Base-by-base conservation (phyloP, 2,329 filamentous ascomycete species). In the Aspergillus sp. region DNA sequence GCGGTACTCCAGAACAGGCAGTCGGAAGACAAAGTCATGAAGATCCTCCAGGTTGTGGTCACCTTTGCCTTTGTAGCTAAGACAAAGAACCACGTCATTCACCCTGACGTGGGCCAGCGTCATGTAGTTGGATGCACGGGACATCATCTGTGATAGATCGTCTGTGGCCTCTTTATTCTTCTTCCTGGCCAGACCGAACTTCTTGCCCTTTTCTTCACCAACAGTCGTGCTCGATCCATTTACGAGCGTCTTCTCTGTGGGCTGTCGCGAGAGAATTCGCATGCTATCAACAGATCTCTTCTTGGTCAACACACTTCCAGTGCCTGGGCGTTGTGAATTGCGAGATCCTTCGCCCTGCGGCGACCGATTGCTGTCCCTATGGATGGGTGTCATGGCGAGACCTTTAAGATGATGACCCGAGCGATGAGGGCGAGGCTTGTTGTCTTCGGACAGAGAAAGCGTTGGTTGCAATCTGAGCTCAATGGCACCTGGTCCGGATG, bases 41-140 rank as follows among this genome's bases (percentile, higher is more conserved):
- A 99, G 88, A 71, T 99, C 95, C 74, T 96, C 91, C 52, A 99
- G 82, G 65, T 97, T 99, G 67, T 92, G 90, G 59, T 95, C 90
- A 42, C 92, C 90, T 69, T 91, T 95, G 66, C 95, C 94, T 72
- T 97, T 96, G 80, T 96, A 96, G 67, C 89, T 95, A 24, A 99
- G 80, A 68, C 94, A 99, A 32, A 99, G 83, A 2, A 97, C 91
- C 61, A 99, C 93, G 51, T 90, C 94, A 2, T 92, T 90, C 65
- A 99, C 90, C 72, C 91, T 94, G 71, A 99, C 91, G 71, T 95
- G 92, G 2, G 93, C 88, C 56, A 99, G 86, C 0, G 94, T 96
- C 91, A 96, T 96, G 76, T 95, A 99, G 69, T 92, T 95, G 52
- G 90, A 96, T 3, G 94, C 94, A 26, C 94, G 87, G 49, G 84